Evolutionary conservation across 106 monocot genomes (phyloP).

Genomic region (Iris macrosiphon): DNA sequence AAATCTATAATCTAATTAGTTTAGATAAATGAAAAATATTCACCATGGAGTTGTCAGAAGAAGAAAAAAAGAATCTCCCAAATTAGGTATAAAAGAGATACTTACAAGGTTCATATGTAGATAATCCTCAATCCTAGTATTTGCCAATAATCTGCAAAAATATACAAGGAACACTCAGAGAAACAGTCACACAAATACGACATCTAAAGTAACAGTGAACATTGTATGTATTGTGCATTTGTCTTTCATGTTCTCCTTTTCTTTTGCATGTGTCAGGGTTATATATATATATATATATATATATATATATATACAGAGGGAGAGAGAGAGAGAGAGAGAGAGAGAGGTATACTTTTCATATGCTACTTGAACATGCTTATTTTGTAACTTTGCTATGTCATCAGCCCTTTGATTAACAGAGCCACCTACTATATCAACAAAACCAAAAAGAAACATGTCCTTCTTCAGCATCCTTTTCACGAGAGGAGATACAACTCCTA

Average conservation of each 20-base stretch:
- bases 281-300: not conserved
- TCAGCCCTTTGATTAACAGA: conserved; percentile 35
- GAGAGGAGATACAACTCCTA: conserved; percentile 47
- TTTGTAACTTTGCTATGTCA: conserved; percentile 46
- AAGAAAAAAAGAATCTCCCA: not conserved
- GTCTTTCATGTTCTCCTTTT: no score
- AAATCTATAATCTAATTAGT: no score
- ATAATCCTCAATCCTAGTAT: conserved; percentile 55
- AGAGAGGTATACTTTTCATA: conserved; percentile 49
- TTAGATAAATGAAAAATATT: no score
- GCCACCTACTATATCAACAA: conserved; percentile 40
- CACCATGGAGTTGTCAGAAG: no score
- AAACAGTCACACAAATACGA: no score
- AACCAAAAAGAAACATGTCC: conserved; percentile 75
- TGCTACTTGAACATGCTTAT: conserved; percentile 54
- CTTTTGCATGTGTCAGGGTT: no score
- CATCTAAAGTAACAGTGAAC: no score
- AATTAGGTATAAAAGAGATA: not conserved
- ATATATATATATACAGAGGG: not conserved
- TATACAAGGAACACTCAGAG: no score
- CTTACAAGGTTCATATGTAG: conserved; percentile 79
- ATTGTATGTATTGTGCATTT: no score
- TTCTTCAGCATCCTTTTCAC: conserved; percentile 76
- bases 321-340: not conserved
- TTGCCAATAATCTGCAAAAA: conserved; percentile 42